Evolutionary conservation across 1,139 yeast species (phyloP).

Genomic region (Geotrichum cucujoidarum): DNA sequence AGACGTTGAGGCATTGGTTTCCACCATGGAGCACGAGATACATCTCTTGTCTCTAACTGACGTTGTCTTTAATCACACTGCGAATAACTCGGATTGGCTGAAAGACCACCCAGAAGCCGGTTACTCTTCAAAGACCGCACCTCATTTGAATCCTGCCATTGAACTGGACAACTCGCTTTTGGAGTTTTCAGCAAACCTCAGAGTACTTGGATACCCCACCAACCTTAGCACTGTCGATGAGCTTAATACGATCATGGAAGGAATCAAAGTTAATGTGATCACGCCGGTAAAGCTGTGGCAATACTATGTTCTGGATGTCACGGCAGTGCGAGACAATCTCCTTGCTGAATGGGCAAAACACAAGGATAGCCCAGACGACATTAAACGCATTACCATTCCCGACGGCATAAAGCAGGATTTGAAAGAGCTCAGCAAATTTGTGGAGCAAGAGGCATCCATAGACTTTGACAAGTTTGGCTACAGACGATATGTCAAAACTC

Average conservation of each 20-base stretch:
- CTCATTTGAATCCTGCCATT: constrained; percentile 78
- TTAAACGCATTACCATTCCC: constrained; percentile 41
- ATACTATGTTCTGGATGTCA: constrained; percentile 63
- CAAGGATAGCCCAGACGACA: constrained; percentile 11
- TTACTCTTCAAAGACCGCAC: constrained; percentile 79
- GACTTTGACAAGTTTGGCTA: constrained; percentile 41
- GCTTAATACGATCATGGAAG: constrained; percentile 56
- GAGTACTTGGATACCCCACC: constrained; percentile 56
- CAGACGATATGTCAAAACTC: constrained; percentile 49
- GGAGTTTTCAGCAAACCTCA: constrained; percentile 56
- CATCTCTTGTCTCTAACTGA: constrained; percentile 77
- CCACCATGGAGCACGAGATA: constrained; percentile 50
- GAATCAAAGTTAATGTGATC: constrained; percentile 62
- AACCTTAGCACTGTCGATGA: constrained; percentile 49
- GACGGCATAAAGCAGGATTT: constrained; percentile 39
- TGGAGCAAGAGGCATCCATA: constrained; percentile 42
- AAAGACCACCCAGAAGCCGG: constrained; percentile 86
- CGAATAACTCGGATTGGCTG: constrained; percentile 83
- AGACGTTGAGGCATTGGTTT: constrained; percentile 47
- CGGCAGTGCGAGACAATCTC: constrained; percentile 24
- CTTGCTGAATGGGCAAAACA: constrained; percentile 29
- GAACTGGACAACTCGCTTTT: constrained; percentile 69
- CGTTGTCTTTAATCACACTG: constrained; percentile 92
- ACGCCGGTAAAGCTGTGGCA: constrained; percentile 76
- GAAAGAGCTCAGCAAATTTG: constrained; percentile 48